Evolutionary conservation across 805 yeast genomes (phyloP), one percentile per base, ranked within the genome.

Genomic region (Lachancea cidri): DNA sequence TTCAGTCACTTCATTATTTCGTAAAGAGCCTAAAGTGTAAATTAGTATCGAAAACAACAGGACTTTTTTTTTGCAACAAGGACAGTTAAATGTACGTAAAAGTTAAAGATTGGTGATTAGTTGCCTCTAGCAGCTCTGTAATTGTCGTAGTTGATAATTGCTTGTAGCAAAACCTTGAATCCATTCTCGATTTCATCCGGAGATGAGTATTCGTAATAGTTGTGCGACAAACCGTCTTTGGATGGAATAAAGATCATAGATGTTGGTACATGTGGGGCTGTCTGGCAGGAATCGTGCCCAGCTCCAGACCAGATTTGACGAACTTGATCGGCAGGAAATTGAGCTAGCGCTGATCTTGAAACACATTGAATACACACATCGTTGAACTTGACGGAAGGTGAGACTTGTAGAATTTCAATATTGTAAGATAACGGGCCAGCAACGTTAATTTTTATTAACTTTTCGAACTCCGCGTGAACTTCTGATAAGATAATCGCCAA

Each of bases 191-290:
- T 68, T 45, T 81, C 77, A 44, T 79, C 79, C 2, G 85, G 86
- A 0, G 76, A 69, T 16, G 81, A 70, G 54, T 77, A 81, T 51
- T 82, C 88, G 40, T 70, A 74, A 7, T 81, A 83, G 57, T 79
- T 79, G 57, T 82, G 88, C 18, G 80, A 72, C 29, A 81, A 66
- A 17, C 87, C 87, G 52, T 77, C 81, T 48, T 65, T 73, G 22
- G 82, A 73, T 5, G 89, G 88, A 51, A 81, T 77, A 56, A 82
- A 82, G 25, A 82, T 75, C 87, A 82, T 82, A 2, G 86, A 74
- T 0, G 88, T 81, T 31, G 89, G 88, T 31, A 76, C 72, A 35
- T 70, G 66, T 4, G 64, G 51, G 6, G 76, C 68, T 2, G 83
- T 77, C 17, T 74, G 70, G 50, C 86, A 79, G 5, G 85, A 77